Evolutionary conservation across 148 eudicot species (phyloP).

Genomic region (Salicornia ramosissima): DNA sequence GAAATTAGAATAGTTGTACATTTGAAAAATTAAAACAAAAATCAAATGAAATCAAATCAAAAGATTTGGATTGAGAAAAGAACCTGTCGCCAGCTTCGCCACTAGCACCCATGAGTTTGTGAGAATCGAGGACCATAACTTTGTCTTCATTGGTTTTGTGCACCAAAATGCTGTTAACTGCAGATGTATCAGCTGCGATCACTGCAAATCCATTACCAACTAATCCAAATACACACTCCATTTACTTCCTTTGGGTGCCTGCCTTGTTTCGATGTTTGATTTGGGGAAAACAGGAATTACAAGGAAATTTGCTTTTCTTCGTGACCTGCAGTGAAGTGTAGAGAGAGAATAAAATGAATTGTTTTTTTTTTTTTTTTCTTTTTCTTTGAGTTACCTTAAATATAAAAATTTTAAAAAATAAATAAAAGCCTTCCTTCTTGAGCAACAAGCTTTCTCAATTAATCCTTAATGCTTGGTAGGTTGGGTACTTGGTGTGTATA

Average conservation of each 20-base stretch:
- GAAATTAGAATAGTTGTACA: too few relatives aligned
- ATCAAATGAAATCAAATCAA: not conserved
- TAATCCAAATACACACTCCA: constrained; percentile 87
- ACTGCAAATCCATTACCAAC: constrained; percentile 71
- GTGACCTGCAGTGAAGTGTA: not conserved
- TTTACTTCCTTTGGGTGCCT: too few relatives aligned
- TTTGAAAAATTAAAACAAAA: constrained; percentile 8
- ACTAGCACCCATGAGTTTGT: constrained; percentile 84
- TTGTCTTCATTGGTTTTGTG: constrained; percentile 87
- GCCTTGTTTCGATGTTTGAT: constrained; percentile 2
- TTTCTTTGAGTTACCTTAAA: not conserved
- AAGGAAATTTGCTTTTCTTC: not conserved
- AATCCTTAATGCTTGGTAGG: too few relatives aligned
- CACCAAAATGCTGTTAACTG: constrained; percentile 72
- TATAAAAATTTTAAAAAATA: too few relatives aligned
- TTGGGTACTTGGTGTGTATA: too few relatives aligned
- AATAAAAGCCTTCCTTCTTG: constrained; percentile 14
- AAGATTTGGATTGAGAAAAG: not conserved
- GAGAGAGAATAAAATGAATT: not conserved
- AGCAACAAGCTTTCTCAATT: constrained; percentile 18
- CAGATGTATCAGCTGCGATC: constrained; percentile 76
- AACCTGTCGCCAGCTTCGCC: constrained; percentile 91
- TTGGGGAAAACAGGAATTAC: not conserved
- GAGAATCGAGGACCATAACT: constrained; percentile 80
- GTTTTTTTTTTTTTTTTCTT: not conserved